Conservation (phyloP, 257 asterid species). For the Prunella vulgaris region DNA sequence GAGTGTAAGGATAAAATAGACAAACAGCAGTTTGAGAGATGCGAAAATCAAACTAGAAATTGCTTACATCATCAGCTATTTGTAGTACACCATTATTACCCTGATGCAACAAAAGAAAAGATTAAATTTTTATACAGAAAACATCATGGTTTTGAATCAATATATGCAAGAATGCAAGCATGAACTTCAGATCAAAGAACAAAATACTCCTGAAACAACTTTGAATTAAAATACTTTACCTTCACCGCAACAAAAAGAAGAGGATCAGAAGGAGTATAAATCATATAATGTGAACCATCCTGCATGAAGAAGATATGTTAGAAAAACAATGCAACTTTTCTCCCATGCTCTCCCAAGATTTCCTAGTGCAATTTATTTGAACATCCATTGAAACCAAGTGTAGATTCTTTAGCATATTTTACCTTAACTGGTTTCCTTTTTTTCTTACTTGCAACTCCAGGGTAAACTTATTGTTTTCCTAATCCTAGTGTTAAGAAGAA, state of each 20-base stretch:
- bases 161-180: background rate
- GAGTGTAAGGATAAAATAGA: background rate
- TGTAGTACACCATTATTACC: slow-evolving; percentile 62
- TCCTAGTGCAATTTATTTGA: background rate
- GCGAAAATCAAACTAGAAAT: background rate
- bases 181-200: background rate
- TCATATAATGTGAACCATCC: slow-evolving; percentile 99
- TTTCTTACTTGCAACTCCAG: background rate
- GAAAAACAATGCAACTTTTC: background rate
- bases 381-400: background rate
- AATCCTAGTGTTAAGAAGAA: background rate
- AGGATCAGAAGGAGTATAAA: slow-evolving; percentile 97
- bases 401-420: background rate
- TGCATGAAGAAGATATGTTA: slow-evolving; percentile 34
- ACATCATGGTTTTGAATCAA: background rate
- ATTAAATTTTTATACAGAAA: background rate
- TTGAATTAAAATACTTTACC: slow-evolving; percentile 40
- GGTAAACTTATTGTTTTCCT: background rate
- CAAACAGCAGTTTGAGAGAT: background rate
- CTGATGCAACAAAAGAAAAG: slow-evolving; percentile 39
- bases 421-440: background rate
- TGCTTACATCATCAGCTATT: slow-evolving; percentile 94
- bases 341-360: background rate
- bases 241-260: slow-evolving; percentile 87
- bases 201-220: background rate